phyloP scores from a whole-genome alignment of 768 basidiomycete genomes.

The Podaxis rugospora region DNA sequence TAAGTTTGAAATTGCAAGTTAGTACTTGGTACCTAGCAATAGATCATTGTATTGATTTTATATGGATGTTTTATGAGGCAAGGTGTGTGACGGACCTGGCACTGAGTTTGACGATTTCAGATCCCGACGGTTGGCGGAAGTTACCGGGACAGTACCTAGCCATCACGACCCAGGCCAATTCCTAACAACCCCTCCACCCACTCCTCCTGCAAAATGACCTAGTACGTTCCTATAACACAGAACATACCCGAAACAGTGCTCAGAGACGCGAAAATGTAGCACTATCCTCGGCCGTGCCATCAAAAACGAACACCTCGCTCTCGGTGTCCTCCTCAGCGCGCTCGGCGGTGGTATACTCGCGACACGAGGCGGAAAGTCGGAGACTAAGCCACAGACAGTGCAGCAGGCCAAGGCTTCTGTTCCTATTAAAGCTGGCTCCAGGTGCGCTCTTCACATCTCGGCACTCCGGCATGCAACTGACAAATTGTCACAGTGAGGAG shows the following conservation, averaged over 20 bases:
- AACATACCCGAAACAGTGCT: not conserved
- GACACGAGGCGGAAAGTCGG: slow-evolving; percentile 47
- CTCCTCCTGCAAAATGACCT: slow-evolving; percentile 13
- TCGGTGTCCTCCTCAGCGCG: slow-evolving; percentile 57
- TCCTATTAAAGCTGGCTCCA: slow-evolving; percentile 61
- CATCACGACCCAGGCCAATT: not conserved
- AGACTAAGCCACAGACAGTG: slow-evolving; percentile 39
- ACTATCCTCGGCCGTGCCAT: slow-evolving; percentile 74
- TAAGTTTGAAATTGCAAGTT: no score
- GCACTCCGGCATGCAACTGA: slow-evolving; percentile 7
- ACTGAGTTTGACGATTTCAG: not conserved
- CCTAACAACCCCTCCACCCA: slow-evolving; percentile 3
- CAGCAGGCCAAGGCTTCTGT: slow-evolving; percentile 61
- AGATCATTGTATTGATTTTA: no score
- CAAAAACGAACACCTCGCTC: slow-evolving; percentile 77
- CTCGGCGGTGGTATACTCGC: slow-evolving; percentile 52
- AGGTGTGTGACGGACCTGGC: no score
- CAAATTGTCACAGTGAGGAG: slow-evolving; percentile 58
- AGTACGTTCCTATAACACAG: slow-evolving; percentile 6
- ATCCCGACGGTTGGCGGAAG: slow-evolving; percentile 1
- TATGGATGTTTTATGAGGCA: no score
- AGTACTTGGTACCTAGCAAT: no score
- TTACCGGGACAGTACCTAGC: slow-evolving; percentile 2
- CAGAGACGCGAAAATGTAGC: slow-evolving; percentile 32
- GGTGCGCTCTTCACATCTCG: slow-evolving; percentile 40